These are phyloP conservation scores for Fraxinus cuspidata DNA, from an alignment of 257 asterid genomes.

Conservation along the genomic window DNA sequence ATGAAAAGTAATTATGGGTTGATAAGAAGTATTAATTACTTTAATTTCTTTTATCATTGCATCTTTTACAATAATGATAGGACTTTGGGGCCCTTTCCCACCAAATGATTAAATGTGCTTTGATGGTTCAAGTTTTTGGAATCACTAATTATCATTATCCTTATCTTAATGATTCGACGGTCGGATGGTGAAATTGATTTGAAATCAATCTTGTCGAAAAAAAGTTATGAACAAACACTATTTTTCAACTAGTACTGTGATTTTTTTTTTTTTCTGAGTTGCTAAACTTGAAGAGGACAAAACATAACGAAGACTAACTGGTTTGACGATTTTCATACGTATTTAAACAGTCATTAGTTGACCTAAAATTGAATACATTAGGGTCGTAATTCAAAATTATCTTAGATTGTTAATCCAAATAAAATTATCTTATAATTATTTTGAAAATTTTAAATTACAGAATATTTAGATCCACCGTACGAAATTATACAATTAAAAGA, in stretches of 20 bases:
- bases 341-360: background rate
- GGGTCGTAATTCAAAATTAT: background rate
- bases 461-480: no score
- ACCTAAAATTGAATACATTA: background rate
- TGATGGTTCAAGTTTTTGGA: background rate
- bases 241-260: background rate
- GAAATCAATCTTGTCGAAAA: background rate
- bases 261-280: background rate
- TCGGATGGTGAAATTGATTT: background rate
- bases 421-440: no score
- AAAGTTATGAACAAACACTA: background rate
- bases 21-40: background rate
- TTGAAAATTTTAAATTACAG: no score
- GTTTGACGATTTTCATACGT: background rate
- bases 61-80: conserved; percentile 1
- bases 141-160: conserved; percentile 2
- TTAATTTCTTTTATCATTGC: background rate
- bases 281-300: background rate
- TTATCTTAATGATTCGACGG: background rate
- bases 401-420: background rate
- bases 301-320: background rate
- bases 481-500: no score
- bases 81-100: background rate
- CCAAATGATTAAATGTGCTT: background rate
- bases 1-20: background rate